Percentiles rank a stretch among this genome's conserved stretches.
Evolutionary conservation across 352 stramenopile species (phyloP).

Genomic region (Blastocystis hominis): DNA sequence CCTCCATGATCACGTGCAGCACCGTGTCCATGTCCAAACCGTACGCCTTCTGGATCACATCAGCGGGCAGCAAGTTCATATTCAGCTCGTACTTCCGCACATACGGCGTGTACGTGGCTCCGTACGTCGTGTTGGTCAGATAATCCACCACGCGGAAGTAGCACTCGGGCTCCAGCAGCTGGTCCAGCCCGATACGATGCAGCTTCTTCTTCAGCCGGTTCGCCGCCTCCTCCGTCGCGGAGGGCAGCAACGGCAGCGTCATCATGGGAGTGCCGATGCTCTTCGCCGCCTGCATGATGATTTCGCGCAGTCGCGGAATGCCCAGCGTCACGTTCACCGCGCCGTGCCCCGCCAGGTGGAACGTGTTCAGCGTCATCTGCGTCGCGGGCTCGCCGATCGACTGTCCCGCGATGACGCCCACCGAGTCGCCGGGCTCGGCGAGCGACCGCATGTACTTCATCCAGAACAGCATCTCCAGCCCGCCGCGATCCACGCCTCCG

Average conservation of each 20-base stretch:
- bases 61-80: constrained; percentile 81
- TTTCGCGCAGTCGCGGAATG: constrained; percentile 97
- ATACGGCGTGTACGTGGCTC: constrained; percentile 68
- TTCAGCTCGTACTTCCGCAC: constrained; percentile 89
- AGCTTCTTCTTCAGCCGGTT: constrained; percentile 70
- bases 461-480: constrained; percentile 81
- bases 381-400: constrained; percentile 98
- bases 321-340: constrained; percentile 86
- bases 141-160: constrained; percentile 56
- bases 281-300: constrained; percentile 98
- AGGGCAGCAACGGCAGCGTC: constrained; percentile 80
- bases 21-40: constrained; percentile 83
- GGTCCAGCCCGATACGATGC: constrained; percentile 64
- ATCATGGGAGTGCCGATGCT: constrained; percentile 97
- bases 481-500: constrained; percentile 52
- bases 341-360: constrained; percentile 95
- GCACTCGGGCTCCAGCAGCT: constrained; percentile 51
- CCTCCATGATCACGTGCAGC: constrained; percentile 71
- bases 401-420: constrained; percentile 93
- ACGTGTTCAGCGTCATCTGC: constrained; percentile 99
- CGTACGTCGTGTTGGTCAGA: constrained; percentile 47
- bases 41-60: constrained; percentile 87
- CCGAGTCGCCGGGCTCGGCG: constrained; percentile 88
- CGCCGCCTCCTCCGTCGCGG: constrained; percentile 65
- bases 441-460: constrained; percentile 92